Evolutionary conservation across 2,329 filamentous ascomycete genomes (phyloP), one percentile per base, ranked within the genome.

Genomic region (Colletotrichum sp.): DNA sequence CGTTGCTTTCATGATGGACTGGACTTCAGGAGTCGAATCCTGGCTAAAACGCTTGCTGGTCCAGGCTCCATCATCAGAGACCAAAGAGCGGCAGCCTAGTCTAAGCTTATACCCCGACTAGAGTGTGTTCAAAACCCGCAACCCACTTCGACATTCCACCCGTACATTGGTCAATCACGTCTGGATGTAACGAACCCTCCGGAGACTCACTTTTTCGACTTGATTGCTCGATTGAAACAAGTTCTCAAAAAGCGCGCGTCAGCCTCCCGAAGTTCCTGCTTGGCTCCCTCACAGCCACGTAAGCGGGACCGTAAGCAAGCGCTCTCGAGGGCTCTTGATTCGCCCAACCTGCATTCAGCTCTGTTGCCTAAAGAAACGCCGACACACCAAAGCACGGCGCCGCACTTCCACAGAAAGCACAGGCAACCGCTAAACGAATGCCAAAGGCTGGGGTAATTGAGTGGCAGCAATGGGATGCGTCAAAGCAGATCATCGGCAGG

Each of bases 301-400:
- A 74, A 76, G 74, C 74, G 28, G 49, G 49, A 44, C 59, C 71
- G 74, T 76, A 68, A 76, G 74, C 74, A 74, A 49, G 36, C 26
- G 36, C 26, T 36, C 18, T 39, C 26, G 9, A 28, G 18, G 18
- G 28, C 30, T 15, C 64, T 26, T 69, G 64, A 76, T 69, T 65
- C 64, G 73, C 64, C 26, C 24, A 24, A 26, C 21, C 44, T 26
- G 34, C 32, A 55, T 15, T 63, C 60, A 69, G 59, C 70, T 30
- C 64, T 76, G 74, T 59, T 76, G 74, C 74, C 74, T 76, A 64
- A 55, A 21, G 49, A 57, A 39, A 21, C 32, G 36, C 36, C 68
- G 12, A 16, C 18, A 18, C 8, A 21, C 15, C 18, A 28, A 60
- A 60, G 28, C 24, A 16, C 26, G 26, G n/a, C 44, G 44, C 44